Evolutionary conservation across 768 basidiomycete genomes (phyloP), one percentile per base, ranked within the genome.

Genomic region (Pulveroboletus sp.): DNA sequence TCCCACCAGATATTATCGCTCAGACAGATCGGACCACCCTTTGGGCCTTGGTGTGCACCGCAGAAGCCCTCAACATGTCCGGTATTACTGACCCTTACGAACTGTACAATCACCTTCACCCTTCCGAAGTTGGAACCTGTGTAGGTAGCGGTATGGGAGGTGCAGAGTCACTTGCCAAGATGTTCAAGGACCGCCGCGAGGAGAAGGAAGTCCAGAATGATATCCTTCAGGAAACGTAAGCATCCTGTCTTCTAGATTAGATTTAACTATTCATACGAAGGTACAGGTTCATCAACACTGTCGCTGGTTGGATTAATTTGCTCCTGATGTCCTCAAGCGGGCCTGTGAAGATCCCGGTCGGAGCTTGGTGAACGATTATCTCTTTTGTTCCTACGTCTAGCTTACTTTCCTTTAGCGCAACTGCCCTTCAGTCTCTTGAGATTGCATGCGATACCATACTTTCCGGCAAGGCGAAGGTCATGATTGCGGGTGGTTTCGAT

Each of bases 61-160:
- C 94, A 13, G 96, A 99, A 69, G 94, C 95, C 18, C 83, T 99
- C 61, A 92, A 93, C 65, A 87, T 86, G 77, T 95, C 96, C 15
- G 95, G 96, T 59, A 86, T 99, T 69, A 95, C 91, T 21, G 96
- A 99, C 65, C 93, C 96, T 6, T 99, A 98, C 65, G 96, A 98
- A 69, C 75, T 99, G 2, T 99, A 98, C 77, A 84, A 98, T 71
- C 79, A 95, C 64, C 80, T 99, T 61, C 96, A 99, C 69, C 95
- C 96, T 2, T 91, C 93, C 3, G 93, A 98, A 62, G 88, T 98
- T 53, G 96, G 96, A 51, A 91, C 93, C 3, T 82, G 86, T 49
- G 73, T 99, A 53, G 96, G 96, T 49, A 93, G 91, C 61, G 96
- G 96, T 58, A 98, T 99, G 95, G 96, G 96, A 60, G 96, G 96